Base-by-base conservation (phyloP, 495 filamentous ascomycete species). In the Tuber borchii region DNA sequence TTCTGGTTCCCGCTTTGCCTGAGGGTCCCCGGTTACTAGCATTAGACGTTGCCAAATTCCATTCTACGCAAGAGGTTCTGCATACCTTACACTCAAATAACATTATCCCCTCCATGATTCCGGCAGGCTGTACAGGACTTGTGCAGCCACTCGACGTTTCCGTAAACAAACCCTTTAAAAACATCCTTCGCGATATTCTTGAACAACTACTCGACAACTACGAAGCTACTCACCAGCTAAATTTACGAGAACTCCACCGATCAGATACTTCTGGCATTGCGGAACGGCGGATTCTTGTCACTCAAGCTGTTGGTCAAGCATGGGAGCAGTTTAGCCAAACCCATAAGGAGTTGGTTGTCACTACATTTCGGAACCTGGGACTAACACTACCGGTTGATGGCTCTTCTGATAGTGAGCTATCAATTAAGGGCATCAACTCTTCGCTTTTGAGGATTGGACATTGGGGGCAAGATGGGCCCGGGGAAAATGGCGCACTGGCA, bases 351-450 rank as follows among this genome's bases (percentile, higher is more conserved):
- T 40, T 74, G 1, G 48, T 79, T 43, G 39, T 76, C n/a, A 3
- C 71, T 22, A 74, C 68, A 2, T 79, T 79, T 73, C n/a, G 51
- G 0, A 77, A 75, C 22, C 40, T 70, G 7, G 77, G 75, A 19
- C 68, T 79, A 10, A 71, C 72, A 0, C 45, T 79, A 22, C 75
- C 75, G 12, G 70, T 79, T 72, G 69, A 77, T 73, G 69, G 72
- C 19, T 69, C 69, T 26, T 72, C 69, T 68, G 51, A 79, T 69
- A 20, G 42, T 42, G 46, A 79, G 31, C 39, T 79, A 14, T 40
- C 37, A 9, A 69, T 79, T 26, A 74, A 79, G 22, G 75, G 75
- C 1, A 51, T 79, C 6, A 69, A 56, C n/a, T 37, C 39, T 37
- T 44, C 70, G 7, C 3, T 61, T n/a, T 44, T 77, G 22, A n/a